Evolutionary conservation across 148 eudicot species (phyloP), one percentile per base, ranked within the genome.

Genomic region (Heliosperma pusillum): DNA sequence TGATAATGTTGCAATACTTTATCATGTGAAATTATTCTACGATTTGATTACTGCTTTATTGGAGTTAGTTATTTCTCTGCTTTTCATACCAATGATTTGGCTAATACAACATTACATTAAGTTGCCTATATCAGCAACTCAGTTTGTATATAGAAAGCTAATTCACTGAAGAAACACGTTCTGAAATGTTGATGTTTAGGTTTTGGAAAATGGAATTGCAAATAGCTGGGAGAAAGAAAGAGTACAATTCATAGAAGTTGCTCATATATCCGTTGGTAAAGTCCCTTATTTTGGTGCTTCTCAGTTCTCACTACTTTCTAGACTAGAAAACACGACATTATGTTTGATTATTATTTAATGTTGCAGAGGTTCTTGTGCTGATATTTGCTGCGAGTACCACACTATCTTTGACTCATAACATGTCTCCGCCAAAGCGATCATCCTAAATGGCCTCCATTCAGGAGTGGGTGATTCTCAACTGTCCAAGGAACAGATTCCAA

Each of bases 371-470:
- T 42, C 45, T 85, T 74, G 61, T 83, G 55, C 86, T 83, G 81
- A 81, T 85, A 63, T 44, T 82, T 47, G 55, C 86, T 6, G 74
- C 83, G 21, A 72, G 77, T 15, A 89, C 89, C 5, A 85, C 91
- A 24, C 58, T 66, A 1, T 84, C 88, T 65, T 81, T 89, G 6
- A 79, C 86, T 55, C 69, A 78, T 44, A 88, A 87, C 73, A 89
- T 88, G 91, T 89, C 93, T 80, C 89, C 86, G 55, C 89, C 91
- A 44, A 88, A 89, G 74, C 82, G 82, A 80, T 82, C 85, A 72
- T 83, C 85, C 17, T 88, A 77, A 88, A 24, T 26, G 15, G n/a
- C 75, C 42, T 50, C 53, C 45, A 44, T 26, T 24, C 10, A 16
- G 29, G 4, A 61, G n/a, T 26, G 52, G n/a, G 22, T 21, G 25